Conservation (phyloP, 352 stramenopile species). For the Discostella stelligera region DNA sequence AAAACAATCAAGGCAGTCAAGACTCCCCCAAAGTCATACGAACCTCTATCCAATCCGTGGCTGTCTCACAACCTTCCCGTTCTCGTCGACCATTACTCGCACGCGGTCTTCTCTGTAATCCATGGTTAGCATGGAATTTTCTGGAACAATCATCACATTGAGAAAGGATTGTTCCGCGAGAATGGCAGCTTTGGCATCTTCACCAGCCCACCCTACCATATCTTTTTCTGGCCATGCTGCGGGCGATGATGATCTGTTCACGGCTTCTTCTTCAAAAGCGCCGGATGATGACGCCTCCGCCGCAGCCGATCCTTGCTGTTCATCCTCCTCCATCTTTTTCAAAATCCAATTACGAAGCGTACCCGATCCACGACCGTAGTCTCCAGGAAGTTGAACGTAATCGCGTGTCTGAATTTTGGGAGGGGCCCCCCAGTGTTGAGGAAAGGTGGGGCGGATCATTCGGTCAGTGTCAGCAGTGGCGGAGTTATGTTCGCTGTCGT, state of each 20-base stretch:
- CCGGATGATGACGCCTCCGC: background rate
- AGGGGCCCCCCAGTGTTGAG: slow-evolving; percentile 10
- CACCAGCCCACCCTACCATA: slow-evolving; percentile 44
- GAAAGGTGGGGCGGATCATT: slow-evolving; percentile 7
- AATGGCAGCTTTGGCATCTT: slow-evolving; percentile 44
- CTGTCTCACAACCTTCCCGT: slow-evolving; percentile 25
- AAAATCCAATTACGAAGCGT: slow-evolving; percentile 26
- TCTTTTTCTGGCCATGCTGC: background rate
- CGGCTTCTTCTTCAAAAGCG: too few relatives aligned
- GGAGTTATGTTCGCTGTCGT: background rate
- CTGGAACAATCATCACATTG: slow-evolving; percentile 39
- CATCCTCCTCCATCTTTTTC: slow-evolving; percentile 23
- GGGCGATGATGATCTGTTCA: too few relatives aligned
- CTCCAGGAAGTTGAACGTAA: slow-evolving; percentile 20
- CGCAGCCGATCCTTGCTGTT: background rate
- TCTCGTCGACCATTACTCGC: slow-evolving; percentile 55
- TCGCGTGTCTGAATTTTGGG: slow-evolving; percentile 21
- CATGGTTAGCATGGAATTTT: slow-evolving; percentile 61
- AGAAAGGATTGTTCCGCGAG: slow-evolving; percentile 1
- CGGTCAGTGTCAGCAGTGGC: background rate
- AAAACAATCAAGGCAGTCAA: background rate
- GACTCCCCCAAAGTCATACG: background rate
- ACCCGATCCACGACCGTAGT: slow-evolving; percentile 25
- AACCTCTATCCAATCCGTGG: slow-evolving; percentile 15
- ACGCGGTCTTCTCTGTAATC: slow-evolving; percentile 62